Evolutionary conservation across 192 early-diverging fungal species (phyloP), one percentile per base, ranked within the genome.

Genomic region (Geranomyces michiganensis): DNA sequence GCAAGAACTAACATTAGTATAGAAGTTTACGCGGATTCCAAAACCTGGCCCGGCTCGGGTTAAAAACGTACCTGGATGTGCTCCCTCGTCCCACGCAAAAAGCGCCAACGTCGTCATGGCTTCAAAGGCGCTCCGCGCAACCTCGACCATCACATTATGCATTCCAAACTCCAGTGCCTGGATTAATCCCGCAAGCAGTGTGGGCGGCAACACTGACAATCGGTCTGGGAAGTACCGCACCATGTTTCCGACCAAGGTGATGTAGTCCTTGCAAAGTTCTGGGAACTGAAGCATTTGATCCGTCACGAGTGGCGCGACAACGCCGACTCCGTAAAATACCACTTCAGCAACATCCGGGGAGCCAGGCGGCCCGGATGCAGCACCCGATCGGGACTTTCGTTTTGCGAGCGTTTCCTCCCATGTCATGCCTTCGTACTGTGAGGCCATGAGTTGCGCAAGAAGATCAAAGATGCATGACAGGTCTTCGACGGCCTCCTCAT

Each of bases 251-350:
- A 90, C 85, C 51, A 92, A 66, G n/a, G 80, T 77, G 64, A 89
- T 85, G 76, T 89, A 93, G 55, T 86, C 79, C 60, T 79, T 83
- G 68, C 88, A 91, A 12, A 91, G 60, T 43, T 78, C 67, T 17
- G 89, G 88, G 29, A 88, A 84, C 84, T 89, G 78, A 0, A 93
- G 75, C 86, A 93, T 90, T 26, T 90, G 77, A 30, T 85, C 67
- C 53, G 89, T 88, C 63, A 93, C 88, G 68, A 92, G 82, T 5
- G 90, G 90, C 27, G 91, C 80, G 1, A 92, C 67, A 26, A 85
- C 80, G 77, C 90, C 85, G 46, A 92, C 76, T 31, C 90, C 92
- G 75, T 81, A 88, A 49, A 90, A 87, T 29, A 92, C 86, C 5
- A 93, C 88, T 22, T 86, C 82, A n/a, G 86, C 74, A 53, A 90